Evolutionary conservation across 2,329 filamentous ascomycete species (phyloP).

Genomic region (Ceratocystis eucalypticola): DNA sequence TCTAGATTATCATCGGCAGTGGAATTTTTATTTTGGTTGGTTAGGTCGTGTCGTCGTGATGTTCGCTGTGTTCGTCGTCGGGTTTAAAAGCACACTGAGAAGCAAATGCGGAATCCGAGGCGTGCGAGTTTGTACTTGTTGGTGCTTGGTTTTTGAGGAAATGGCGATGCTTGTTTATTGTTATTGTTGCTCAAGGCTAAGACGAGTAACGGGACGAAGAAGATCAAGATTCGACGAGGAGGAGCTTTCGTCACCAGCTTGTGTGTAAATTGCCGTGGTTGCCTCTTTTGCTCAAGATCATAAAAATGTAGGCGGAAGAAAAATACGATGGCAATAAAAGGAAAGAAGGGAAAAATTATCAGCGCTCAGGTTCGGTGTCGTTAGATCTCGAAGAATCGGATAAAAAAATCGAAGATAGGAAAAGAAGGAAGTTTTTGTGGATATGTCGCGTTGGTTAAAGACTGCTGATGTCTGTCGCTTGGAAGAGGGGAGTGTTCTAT

Average conservation of each 20-base stretch:
- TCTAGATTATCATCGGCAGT: background rate
- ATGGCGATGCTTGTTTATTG: background rate
- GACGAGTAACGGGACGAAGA: conserved; percentile 1
- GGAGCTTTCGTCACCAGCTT: conserved; percentile 5
- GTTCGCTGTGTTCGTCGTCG: too few relatives aligned
- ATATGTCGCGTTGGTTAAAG: too few relatives aligned
- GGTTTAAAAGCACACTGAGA: too few relatives aligned
- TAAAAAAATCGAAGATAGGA: background rate
- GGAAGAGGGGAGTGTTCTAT: background rate
- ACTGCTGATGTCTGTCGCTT: background rate
- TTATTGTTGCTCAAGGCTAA: background rate
- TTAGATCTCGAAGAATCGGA: background rate
- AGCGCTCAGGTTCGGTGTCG: background rate
- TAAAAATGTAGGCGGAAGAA: background rate
- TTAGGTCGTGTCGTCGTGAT: background rate
- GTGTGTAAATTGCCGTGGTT: background rate
- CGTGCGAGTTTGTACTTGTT: too few relatives aligned
- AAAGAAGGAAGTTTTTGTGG: background rate
- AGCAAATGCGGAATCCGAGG: too few relatives aligned
- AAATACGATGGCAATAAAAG: background rate
- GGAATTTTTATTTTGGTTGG: background rate
- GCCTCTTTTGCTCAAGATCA: background rate
- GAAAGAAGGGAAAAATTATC: background rate
- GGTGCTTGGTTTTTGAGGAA: background rate
- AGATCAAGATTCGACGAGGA: conserved; percentile 13